Conservation (phyloP, 1,139 yeast genomes). For the Taiozyma onychis region DNA sequence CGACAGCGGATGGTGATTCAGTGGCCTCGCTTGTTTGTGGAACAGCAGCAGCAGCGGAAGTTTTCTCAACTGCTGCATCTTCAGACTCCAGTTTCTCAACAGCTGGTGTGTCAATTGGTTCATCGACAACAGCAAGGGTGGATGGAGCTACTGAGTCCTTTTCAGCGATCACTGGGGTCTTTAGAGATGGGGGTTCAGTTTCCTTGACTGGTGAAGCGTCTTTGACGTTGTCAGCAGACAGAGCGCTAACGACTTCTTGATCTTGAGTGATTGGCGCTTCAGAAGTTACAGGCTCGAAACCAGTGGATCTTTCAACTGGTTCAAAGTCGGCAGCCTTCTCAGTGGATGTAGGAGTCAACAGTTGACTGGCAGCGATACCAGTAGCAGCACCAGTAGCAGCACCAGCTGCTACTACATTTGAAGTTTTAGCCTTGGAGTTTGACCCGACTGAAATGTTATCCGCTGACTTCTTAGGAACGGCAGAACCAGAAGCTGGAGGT, state of each 20-base stretch:
- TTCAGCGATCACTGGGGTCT: neutral
- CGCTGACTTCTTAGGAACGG: neutral
- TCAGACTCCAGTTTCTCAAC: neutral
- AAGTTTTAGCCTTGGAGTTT: neutral
- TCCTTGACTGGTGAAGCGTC: neutral
- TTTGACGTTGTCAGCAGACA: neutral
- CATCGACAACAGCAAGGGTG: conserved; percentile 6
- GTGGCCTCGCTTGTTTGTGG: neutral
- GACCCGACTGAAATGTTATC: neutral
- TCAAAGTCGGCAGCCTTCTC: neutral
- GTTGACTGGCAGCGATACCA: conserved; percentile 1
- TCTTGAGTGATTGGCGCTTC: neutral
- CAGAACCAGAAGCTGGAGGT: neutral
- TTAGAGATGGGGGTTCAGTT: neutral
- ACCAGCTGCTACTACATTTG: conserved; percentile 4
- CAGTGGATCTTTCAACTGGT: neutral
- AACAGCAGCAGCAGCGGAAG: conserved; percentile 1
- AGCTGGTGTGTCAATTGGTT: conserved; percentile 5
- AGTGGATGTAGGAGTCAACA: neutral
- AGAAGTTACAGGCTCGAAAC: neutral
- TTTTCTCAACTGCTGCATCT: neutral
- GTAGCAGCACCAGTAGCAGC: conserved; percentile 4
- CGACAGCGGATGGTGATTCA: neutral
- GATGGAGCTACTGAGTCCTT: conserved; percentile 3
- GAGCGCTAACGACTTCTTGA: neutral